Conservation (phyloP, 768 basidiomycete genomes). For the Nevesoporus exiguus region DNA sequence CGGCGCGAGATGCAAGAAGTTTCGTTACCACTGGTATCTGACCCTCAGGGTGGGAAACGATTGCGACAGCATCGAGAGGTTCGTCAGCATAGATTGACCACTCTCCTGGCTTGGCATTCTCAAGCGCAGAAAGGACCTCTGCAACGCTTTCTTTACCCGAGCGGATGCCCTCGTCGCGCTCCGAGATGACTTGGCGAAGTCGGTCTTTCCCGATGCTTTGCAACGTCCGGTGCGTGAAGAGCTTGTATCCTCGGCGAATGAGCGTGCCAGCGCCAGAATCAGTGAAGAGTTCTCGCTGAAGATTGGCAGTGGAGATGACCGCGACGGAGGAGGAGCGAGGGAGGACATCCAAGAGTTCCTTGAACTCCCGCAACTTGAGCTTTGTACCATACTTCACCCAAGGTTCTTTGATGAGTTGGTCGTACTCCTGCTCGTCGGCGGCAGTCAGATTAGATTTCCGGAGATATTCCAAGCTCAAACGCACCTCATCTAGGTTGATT, state of each 20-base stretch:
- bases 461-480: not conserved
- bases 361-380: slow-evolving; percentile 98
- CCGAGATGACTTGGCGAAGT: slow-evolving; percentile 90
- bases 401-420: slow-evolving; percentile 92
- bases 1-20: slow-evolving; percentile 82
- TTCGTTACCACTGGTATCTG: slow-evolving; percentile 91
- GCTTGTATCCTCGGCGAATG: slow-evolving; percentile 96
- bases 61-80: slow-evolving; percentile 90
- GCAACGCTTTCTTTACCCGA: slow-evolving; percentile 82
- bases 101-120: slow-evolving; percentile 73
- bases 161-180: slow-evolving; percentile 91
- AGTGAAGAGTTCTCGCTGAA: slow-evolving; percentile 98
- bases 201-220: slow-evolving; percentile 89
- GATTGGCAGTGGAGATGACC: slow-evolving; percentile 87
- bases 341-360: slow-evolving; percentile 96
- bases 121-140: slow-evolving; percentile 58
- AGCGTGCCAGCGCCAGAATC: slow-evolving; percentile 97
- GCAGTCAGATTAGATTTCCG: not conserved
- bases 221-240: slow-evolving; percentile 83
- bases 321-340: slow-evolving; percentile 98
- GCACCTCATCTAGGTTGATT: slow-evolving; percentile 95
- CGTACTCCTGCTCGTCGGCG: slow-evolving; percentile 69
- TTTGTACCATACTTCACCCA: slow-evolving; percentile 99
- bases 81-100: slow-evolving; percentile 99
- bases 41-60: slow-evolving; percentile 88